A percentile compares a stretch with the other conserved stretches of the same genome.
Evolutionary conservation across 2,329 filamentous ascomycete genomes (phyloP).

Genomic region (Aspergillus tubingensis): DNA sequence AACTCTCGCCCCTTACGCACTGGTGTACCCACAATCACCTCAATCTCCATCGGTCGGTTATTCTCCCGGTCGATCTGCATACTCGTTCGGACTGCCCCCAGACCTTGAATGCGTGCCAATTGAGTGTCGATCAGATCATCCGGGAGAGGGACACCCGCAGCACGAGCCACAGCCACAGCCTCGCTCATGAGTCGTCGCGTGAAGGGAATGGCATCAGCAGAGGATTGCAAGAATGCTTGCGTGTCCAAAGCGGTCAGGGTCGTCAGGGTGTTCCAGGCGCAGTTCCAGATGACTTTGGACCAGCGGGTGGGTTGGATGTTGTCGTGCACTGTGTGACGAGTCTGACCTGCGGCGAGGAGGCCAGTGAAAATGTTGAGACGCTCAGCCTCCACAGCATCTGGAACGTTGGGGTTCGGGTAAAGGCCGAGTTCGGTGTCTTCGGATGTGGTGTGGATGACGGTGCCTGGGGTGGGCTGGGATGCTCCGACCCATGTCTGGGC

Average conservation of each 20-base stretch:
- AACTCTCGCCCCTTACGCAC: slow-evolving; percentile 43
- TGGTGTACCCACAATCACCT: slow-evolving; percentile 49
- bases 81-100: slow-evolving; percentile 47
- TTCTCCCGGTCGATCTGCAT: slow-evolving; percentile 50
- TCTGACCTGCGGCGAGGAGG: slow-evolving; percentile 47
- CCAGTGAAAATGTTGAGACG: slow-evolving; percentile 46
- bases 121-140: slow-evolving; percentile 42
- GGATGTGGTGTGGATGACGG: slow-evolving; percentile 53
- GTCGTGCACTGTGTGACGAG: slow-evolving; percentile 36
- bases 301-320: slow-evolving; percentile 43
- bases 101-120: slow-evolving; percentile 40
- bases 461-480: slow-evolving; percentile 52
- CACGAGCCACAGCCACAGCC: slow-evolving; percentile 44
- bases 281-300: slow-evolving; percentile 48
- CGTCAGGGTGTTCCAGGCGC: slow-evolving; percentile 46
- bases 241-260: slow-evolving; percentile 47
- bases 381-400: background rate
- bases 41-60: slow-evolving; percentile 48
- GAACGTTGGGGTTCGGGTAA: slow-evolving; percentile 42
- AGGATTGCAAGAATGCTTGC: slow-evolving; percentile 45
- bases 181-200: slow-evolving; percentile 47
- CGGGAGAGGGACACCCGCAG: slow-evolving; percentile 41
- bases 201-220: slow-evolving; percentile 40
- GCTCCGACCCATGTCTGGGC: slow-evolving; percentile 51
- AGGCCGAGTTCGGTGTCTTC: slow-evolving; percentile 60